Base-by-base conservation (phyloP, 345 rosid species). In the Arabidopsis suecica region DNA sequence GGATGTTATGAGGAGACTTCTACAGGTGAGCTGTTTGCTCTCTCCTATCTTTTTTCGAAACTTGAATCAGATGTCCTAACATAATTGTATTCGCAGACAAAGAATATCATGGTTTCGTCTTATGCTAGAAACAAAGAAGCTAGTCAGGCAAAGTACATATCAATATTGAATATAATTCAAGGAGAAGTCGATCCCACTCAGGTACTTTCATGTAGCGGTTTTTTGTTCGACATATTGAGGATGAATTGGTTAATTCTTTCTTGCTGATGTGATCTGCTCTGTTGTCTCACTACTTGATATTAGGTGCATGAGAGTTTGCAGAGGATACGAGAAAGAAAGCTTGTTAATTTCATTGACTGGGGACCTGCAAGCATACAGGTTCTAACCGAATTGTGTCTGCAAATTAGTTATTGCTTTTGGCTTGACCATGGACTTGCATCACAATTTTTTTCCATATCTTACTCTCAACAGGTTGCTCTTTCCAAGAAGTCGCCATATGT, bases 301-400 rank as follows among this genome's bases (percentile, higher is more conserved):
- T 82, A 95, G 99, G 97, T 95, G 66, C 99, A 95, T 79, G 97
- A 95, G 86, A 92, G 99, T 73, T 79, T 95, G 80, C 99, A 92
- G 81, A 90, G 97, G 86, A 95, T 95, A 55, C 89, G 99, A 25
- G 99, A 92, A 85, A 89, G 99, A 73, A 95, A 89, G 90, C 99
- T 95, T 65, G 99, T 92, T 28, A 95, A 95, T 80, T 95, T 95
- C 86, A 95, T 95, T 55, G 99, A 92, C 69, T 95, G 97, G 99
- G 99, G 99, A 57, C 99, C 99, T 72, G 97, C 99, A 78, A 95
- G 99, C 71, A 95, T 95, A 72, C 99, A 92, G 93, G 97, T 91
- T 38, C 73, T 47, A 22, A 50, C 51, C 68, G 71, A 67, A 44
- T 32, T 28, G 12, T 1, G 5, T 67, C 56, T 45, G 16, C 14